Evolutionary conservation across 2,329 filamentous ascomycete genomes (phyloP).

Genomic region (Talaromyces sp.): DNA sequence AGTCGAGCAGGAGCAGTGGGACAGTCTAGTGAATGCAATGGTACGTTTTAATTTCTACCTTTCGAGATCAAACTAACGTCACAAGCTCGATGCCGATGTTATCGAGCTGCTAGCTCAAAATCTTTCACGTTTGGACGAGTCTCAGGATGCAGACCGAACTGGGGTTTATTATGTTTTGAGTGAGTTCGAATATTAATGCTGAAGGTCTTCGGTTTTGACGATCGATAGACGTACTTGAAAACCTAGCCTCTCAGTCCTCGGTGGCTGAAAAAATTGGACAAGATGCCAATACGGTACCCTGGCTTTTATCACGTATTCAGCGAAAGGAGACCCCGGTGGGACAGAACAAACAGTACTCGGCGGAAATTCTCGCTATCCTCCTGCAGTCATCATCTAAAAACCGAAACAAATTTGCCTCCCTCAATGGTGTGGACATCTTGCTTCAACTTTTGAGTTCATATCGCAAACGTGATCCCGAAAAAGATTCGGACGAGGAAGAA

Average conservation of each 20-base stretch:
- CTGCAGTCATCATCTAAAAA: slow-evolving; percentile 70
- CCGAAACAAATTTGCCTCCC: slow-evolving; percentile 57
- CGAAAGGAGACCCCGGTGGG: slow-evolving; percentile 63
- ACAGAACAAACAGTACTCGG: slow-evolving; percentile 94
- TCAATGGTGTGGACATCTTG: slow-evolving; percentile 72
- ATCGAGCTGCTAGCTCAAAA: slow-evolving; percentile 48
- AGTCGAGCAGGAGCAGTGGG: slow-evolving; percentile 77
- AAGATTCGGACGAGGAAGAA: slow-evolving; percentile 86
- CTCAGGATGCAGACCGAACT: slow-evolving; percentile 65
- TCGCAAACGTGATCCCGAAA: slow-evolving; percentile 77
- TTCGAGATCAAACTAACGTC: background rate
- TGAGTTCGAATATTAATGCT: slow-evolving; percentile 22
- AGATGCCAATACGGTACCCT: slow-evolving; percentile 65
- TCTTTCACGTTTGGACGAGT: slow-evolving; percentile 75
- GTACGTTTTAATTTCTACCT: slow-evolving; percentile 27
- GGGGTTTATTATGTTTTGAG: slow-evolving; percentile 82
- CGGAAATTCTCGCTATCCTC: slow-evolving; percentile 86
- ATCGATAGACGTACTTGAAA: slow-evolving; percentile 66
- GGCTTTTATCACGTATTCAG: slow-evolving; percentile 73
- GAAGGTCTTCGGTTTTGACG: slow-evolving; percentile 19
- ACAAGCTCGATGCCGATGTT: slow-evolving; percentile 41
- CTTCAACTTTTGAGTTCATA: slow-evolving; percentile 83
- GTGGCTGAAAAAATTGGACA: slow-evolving; percentile 69
- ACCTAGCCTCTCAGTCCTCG: slow-evolving; percentile 67
- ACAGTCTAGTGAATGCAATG: slow-evolving; percentile 63